Evolutionary conservation across 768 basidiomycete genomes (phyloP).

Genomic region (Sporobolomyces pararoseus): DNA sequence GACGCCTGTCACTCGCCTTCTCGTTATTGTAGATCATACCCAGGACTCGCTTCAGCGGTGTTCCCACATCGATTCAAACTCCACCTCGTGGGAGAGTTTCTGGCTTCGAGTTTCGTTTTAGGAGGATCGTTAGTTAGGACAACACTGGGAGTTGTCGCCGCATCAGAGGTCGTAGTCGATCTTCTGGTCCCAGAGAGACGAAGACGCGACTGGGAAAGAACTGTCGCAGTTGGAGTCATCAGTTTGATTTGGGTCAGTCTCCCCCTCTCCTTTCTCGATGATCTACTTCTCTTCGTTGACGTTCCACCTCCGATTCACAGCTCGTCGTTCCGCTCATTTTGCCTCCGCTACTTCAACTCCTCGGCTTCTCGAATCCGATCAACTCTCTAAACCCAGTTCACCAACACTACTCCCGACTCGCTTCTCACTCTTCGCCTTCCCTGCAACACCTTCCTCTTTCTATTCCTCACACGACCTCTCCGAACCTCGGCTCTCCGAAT

Average conservation of each 20-base stretch:
- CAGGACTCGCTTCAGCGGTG: constrained; percentile 40
- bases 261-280: neutral
- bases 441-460: neutral
- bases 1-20: too few relatives aligned
- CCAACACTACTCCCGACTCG: constrained; percentile 14
- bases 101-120: constrained; percentile 32
- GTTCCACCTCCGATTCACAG: neutral
- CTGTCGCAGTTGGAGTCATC: constrained; percentile 1
- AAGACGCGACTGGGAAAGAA: constrained; percentile 30
- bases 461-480: neutral
- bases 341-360: constrained; percentile 17
- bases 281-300: neutral
- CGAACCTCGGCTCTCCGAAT: neutral
- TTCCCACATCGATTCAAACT: constrained; percentile 41
- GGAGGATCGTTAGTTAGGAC: constrained; percentile 33
- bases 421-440: constrained; percentile 1
- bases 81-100: constrained; percentile 39
- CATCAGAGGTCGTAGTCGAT: constrained; percentile 31
- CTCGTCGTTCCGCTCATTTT: constrained; percentile 29
- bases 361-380: constrained; percentile 1
- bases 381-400: neutral
- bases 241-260: constrained; percentile 21
- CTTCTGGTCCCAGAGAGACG: constrained; percentile 21
- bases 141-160: constrained; percentile 28
- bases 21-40: constrained; percentile 40